Percentiles rank a stretch among this genome's conserved stretches.
Evolutionary conservation across 495 filamentous ascomycete genomes (phyloP).

Genomic region (Polyplosphaeria fusca): DNA sequence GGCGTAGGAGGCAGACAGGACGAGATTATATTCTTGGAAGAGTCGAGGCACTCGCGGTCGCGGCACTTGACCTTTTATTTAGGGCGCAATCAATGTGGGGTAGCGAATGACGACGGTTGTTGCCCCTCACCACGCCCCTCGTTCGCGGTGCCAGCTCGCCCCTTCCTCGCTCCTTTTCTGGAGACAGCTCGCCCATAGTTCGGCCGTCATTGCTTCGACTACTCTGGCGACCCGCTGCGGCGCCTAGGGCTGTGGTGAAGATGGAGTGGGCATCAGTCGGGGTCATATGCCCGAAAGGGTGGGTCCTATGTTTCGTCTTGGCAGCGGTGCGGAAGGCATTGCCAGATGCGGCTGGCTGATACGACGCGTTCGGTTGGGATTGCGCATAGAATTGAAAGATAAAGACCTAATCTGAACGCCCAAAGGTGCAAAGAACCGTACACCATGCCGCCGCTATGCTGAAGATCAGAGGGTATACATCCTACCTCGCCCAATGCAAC

Average conservation of each 20-base stretch:
- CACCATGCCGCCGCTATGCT: too few species aligned
- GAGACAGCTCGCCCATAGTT: not conserved
- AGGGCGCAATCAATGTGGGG: conserved; percentile 14
- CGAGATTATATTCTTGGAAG: too few species aligned
- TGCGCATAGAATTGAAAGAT: too few species aligned
- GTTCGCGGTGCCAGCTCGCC: conserved; percentile 5
- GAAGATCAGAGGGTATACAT: too few species aligned
- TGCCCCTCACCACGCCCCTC: conserved; percentile 4
- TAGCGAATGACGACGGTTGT: conserved; percentile 2
- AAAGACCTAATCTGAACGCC: too few species aligned
- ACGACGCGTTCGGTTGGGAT: too few species aligned
- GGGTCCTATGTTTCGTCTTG: not conserved
- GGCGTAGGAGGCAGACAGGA: not conserved
- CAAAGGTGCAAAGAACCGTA: too few species aligned
- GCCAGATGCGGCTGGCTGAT: conserved; percentile 7
- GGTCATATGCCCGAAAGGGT: not conserved
- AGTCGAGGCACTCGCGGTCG: not conserved
- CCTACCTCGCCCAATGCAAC: not conserved
- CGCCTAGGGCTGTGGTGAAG: not conserved
- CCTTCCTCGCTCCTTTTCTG: not conserved
- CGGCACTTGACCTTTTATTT: conserved; percentile 2
- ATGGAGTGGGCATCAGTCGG: not conserved
- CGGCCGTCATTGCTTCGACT: not conserved
- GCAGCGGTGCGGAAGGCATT: conserved; percentile 15
- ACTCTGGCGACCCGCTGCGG: not conserved